Percentiles rank a stretch among this genome's conserved stretches.
These are phyloP conservation scores for Rhodotorula glutinis DNA, from an alignment of 1,284 basidiomycete species.

Conservation along the genomic window DNA sequence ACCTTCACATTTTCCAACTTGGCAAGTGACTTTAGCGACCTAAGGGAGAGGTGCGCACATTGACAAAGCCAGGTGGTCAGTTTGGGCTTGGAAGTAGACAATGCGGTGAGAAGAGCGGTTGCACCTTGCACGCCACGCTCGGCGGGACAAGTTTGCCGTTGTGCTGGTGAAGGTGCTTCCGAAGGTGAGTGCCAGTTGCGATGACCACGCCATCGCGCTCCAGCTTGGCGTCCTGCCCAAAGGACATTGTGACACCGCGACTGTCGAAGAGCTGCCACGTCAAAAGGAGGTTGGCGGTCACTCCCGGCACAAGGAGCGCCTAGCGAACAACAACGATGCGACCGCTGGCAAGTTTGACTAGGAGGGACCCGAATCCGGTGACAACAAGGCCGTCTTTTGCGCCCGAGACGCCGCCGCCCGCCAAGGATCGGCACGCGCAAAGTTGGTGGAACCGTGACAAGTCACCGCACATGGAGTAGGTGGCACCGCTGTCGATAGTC, in stretches of 20 bases:
- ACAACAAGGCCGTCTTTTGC: neutral
- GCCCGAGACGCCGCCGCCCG: constrained; percentile 2
- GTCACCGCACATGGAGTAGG: constrained; percentile 8
- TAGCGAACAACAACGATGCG: neutral
- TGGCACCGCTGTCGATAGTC: constrained; percentile 3
- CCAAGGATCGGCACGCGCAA: neutral
- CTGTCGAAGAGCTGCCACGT: neutral
- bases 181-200: neutral
- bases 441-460: neutral
- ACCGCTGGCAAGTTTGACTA: neutral
- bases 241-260: neutral
- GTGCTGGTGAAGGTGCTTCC: neutral
- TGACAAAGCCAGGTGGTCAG: constrained; percentile 4
- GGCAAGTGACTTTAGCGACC: neutral
- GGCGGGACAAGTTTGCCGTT: neutral
- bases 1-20: neutral
- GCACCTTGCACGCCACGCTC: neutral
- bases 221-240: neutral
- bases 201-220: neutral
- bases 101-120: neutral
- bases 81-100: neutral
- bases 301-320: neutral
- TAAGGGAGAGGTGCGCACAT: neutral
- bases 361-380: constrained; percentile 1
- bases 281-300: neutral